Percentiles rank a stretch among this genome's conserved stretches.
phyloP scores from a whole-genome alignment of 2,329 filamentous ascomycete species.

The Botrytis cinerea region DNA sequence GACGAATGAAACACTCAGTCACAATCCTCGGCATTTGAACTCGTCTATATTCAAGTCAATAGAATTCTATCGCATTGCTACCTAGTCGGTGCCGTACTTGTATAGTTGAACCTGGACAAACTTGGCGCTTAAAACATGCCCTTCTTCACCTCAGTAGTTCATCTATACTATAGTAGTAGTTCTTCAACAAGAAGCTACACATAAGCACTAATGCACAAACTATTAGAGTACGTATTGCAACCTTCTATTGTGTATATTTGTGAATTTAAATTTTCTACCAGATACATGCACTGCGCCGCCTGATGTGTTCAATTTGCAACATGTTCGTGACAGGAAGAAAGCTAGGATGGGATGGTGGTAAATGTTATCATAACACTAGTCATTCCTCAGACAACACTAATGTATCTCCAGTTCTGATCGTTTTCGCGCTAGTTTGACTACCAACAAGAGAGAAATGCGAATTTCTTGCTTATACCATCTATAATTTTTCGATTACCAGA shows the following conservation, averaged over 20 bases:
- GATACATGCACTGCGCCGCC: background rate
- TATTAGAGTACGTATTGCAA: no score
- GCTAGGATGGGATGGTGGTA: background rate
- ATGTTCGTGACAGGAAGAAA: background rate
- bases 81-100: background rate
- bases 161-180: background rate
- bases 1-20: background rate
- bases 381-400: background rate
- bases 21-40: background rate
- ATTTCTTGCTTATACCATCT: background rate
- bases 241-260: no score
- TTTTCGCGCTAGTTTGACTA: background rate
- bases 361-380: background rate
- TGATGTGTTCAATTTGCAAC: background rate
- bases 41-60: background rate
- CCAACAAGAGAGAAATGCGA: background rate
- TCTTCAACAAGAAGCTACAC: no score
- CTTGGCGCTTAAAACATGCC: background rate
- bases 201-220: no score
- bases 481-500: background rate
- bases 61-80: background rate
- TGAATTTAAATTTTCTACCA: no score
- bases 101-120: background rate
- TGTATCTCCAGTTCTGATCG: background rate
- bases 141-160: background rate